These are phyloP conservation scores for Barbatosphaeria neglecta DNA, from an alignment of 495 filamentous ascomycete species.

Conservation along the genomic window DNA sequence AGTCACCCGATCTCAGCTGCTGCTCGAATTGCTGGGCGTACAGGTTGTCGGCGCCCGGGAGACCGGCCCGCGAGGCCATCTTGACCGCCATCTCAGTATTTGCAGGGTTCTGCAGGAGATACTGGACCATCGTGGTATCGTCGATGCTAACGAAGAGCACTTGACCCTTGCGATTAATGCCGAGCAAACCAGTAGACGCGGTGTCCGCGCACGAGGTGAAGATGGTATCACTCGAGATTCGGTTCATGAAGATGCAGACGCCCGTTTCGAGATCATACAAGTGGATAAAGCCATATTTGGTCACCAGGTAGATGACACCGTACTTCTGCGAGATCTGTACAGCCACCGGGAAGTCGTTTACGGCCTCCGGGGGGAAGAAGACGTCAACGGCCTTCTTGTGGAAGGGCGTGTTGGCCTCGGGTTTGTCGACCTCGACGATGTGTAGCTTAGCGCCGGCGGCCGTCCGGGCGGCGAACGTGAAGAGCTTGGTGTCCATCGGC, in stretches of 20 bases:
- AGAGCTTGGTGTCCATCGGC: conserved; percentile 81
- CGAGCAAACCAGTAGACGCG: conserved; percentile 80
- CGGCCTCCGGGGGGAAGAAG: conserved; percentile 90
- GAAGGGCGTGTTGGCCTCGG: conserved; percentile 74
- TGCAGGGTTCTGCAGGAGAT: conserved; percentile 89
- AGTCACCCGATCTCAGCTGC: conserved; percentile 63
- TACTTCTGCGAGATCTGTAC: conserved; percentile 96
- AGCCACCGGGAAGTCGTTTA: conserved; percentile 94
- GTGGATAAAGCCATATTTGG: conserved; percentile 98
- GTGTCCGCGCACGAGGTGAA: conserved; percentile 82
- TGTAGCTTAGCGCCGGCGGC: conserved; percentile 87
- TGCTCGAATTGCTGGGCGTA: conserved; percentile 89
- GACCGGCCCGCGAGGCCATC: conserved; percentile 83
- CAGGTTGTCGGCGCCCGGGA: conserved; percentile 90
- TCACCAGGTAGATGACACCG: conserved; percentile 90
- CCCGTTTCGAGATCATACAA: conserved; percentile 95
- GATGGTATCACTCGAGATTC: conserved; percentile 97
- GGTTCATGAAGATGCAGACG: conserved; percentile 99
- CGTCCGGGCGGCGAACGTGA: conserved; percentile 89
- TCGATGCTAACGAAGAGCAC: conserved; percentile 88
- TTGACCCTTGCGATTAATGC: conserved; percentile 94
- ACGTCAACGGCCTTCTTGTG: conserved; percentile 93
- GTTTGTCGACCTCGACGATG: conserved; percentile 94
- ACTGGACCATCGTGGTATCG: conserved; percentile 80
- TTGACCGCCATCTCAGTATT: conserved; percentile 86